Conservation (phyloP, 148 eudicot species). For the Rhododendron simsii region DNA sequence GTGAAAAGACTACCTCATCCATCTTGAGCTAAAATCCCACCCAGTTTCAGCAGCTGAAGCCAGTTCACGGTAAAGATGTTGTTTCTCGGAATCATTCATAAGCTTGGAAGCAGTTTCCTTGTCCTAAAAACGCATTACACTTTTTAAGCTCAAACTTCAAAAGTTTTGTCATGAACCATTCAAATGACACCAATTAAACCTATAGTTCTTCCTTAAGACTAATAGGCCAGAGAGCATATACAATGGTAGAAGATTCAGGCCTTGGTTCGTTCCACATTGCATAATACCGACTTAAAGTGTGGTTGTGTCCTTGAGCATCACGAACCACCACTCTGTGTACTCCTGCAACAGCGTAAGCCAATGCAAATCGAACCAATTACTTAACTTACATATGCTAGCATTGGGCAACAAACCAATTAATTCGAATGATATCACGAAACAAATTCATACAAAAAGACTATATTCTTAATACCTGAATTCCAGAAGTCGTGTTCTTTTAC, state of each 20-base stretch:
- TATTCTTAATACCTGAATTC: constrained; percentile 55
- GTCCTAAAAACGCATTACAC: constrained; percentile 42
- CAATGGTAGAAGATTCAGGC: constrained; percentile 85
- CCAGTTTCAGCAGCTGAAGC: constrained; percentile 96
- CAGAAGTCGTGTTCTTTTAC: constrained; percentile 72
- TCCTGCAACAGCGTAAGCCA: constrained; percentile 31
- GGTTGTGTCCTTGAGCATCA: constrained; percentile 53
- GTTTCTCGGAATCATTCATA: constrained; percentile 33
- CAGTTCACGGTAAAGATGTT: constrained; percentile 61
- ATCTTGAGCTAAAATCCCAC: constrained; percentile 97
- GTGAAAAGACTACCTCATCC: constrained; percentile 70
- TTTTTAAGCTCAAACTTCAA: neutral
- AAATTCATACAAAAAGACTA: neutral
- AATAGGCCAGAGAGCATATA: constrained; percentile 22
- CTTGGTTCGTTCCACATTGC: constrained; percentile 96
- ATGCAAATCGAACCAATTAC: neutral
- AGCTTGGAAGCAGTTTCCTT: constrained; percentile 60
- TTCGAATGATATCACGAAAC: neutral
- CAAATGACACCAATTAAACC: neutral
- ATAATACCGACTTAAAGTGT: constrained; percentile 70
- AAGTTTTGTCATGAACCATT: neutral
- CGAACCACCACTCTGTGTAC: constrained; percentile 68
- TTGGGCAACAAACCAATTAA: neutral
- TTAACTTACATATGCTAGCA: neutral
- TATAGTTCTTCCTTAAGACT: neutral